Evolutionary conservation across 2,329 filamentous ascomycete genomes (phyloP), one percentile per base, ranked within the genome.

Genomic region (Gnomoniopsis smithogilvyi): DNA sequence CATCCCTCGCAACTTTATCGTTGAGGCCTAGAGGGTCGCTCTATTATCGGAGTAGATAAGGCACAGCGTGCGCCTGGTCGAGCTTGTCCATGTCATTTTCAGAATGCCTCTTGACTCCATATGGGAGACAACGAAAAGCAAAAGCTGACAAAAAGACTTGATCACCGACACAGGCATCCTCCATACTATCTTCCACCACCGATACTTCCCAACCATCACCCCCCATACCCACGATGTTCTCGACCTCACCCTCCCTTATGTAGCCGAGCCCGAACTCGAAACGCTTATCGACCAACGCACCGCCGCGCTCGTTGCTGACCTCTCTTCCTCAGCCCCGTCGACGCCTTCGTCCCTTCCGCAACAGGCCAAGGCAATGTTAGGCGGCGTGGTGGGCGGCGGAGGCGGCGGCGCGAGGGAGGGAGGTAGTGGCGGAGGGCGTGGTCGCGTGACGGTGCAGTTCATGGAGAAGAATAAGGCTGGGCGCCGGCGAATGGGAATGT

Each of bases 141-240:
- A n/a, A n/a, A n/a, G n/a, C n/a, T n/a, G n/a, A n/a, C n/a, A n/a
- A n/a, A n/a, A n/a, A n/a, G n/a, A n/a, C n/a, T 15, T 19, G 54
- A 36, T 15, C 34, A 26, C 10, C 46, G 6, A 14, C 41, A n/a
- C 68, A 96, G 94, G 90, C 64, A 90, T 97, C 72, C 84, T 98
- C 52, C 93, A 97, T 74, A 96, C 93, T 53, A 97, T 98, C 73
- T 99, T 98, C 85, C 98, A 98, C 83, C 93, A 97, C 78, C 90
- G 95, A 70, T 96, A 94, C 84, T 97, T 98, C 80, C 92, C 92
- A 59, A 88, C 91, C 60, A 84, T 97, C 67, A 80, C 85, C 46
- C 94, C 95, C 6, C 84, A 86, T 64, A 92, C 91, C 64, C 88
- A 92, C 76, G 93, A 97, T 70, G 87, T 97, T 64, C 87, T 97